Conservation (phyloP, 306 rosid species). For the Rosa persica region DNA sequence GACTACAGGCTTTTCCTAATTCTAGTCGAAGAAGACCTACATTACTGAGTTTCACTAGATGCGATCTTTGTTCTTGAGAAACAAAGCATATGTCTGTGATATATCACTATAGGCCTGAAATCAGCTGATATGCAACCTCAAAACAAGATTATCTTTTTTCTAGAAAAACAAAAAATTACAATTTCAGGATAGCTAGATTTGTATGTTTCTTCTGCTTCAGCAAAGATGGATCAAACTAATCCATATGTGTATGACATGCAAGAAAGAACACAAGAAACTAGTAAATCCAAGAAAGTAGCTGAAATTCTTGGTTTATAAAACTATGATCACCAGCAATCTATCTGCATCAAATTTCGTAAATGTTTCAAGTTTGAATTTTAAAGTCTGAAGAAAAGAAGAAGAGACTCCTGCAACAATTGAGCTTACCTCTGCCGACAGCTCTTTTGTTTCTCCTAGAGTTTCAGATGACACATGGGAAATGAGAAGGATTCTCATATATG, state of each 20-base stretch:
- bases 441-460: not conserved
- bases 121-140: conserved; percentile 4
- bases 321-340: not conserved
- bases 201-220: not conserved
- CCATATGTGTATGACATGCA: not conserved
- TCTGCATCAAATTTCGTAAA: not conserved
- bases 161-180: not conserved
- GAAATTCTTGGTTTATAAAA: not conserved
- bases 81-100: not conserved
- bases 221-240: not conserved
- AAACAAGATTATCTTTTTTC: not conserved
- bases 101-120: not conserved
- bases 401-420: not conserved
- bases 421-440: not conserved
- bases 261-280: not conserved
- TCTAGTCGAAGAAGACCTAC: not conserved
- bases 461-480: not conserved
- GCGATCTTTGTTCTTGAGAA: not conserved
- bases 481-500: not conserved
- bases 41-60: not conserved
- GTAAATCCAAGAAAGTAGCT: too few species aligned
- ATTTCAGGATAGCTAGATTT: not conserved
- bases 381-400: not conserved
- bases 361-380: too few species aligned
- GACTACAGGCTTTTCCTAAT: too few species aligned